phyloP scores from a whole-genome alignment of 2,329 filamentous ascomycete species.

The Chaetomium globosum region DNA sequence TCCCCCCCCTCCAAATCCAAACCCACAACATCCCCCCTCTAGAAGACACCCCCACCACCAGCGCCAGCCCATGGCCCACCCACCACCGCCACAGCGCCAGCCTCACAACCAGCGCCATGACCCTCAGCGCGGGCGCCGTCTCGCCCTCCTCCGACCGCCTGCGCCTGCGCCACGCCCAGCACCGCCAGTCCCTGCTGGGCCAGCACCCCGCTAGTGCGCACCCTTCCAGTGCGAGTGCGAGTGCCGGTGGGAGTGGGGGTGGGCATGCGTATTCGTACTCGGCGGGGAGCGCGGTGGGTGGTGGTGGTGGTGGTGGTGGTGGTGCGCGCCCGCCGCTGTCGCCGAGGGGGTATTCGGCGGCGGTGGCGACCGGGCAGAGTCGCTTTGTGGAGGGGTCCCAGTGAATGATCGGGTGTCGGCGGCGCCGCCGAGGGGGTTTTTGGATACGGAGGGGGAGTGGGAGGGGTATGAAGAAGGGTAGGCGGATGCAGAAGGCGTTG shows the following conservation, averaged over 20 bases:
- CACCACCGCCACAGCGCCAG: neutral
- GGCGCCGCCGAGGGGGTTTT: slow-evolving; percentile 69
- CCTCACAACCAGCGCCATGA: neutral
- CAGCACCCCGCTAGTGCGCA: neutral
- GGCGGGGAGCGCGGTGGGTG: too few relatives aligned
- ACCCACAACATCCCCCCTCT: neutral
- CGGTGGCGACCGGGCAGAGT: slow-evolving; percentile 43
- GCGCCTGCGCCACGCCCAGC: neutral
- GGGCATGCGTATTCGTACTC: neutral
- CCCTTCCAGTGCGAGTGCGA: neutral
- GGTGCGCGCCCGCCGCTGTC: slow-evolving; percentile 7
- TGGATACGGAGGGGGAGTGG: slow-evolving; percentile 43
- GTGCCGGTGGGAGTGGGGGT: too few relatives aligned
- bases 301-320: too few relatives aligned
- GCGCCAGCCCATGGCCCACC: slow-evolving; percentile 9
- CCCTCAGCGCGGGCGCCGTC: neutral
- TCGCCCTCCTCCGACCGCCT: neutral
- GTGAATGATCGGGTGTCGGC: slow-evolving; percentile 81
- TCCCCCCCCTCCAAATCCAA: slow-evolving; percentile 11
- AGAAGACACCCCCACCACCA: neutral
- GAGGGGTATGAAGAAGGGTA: neutral
- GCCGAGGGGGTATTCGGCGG: slow-evolving; percentile 21
- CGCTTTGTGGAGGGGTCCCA: slow-evolving; percentile 76
- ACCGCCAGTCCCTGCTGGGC: neutral
- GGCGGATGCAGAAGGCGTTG: neutral